Conservation (phyloP, 345 rosid genomes). For the Excoecaria cochinchinensis region DNA sequence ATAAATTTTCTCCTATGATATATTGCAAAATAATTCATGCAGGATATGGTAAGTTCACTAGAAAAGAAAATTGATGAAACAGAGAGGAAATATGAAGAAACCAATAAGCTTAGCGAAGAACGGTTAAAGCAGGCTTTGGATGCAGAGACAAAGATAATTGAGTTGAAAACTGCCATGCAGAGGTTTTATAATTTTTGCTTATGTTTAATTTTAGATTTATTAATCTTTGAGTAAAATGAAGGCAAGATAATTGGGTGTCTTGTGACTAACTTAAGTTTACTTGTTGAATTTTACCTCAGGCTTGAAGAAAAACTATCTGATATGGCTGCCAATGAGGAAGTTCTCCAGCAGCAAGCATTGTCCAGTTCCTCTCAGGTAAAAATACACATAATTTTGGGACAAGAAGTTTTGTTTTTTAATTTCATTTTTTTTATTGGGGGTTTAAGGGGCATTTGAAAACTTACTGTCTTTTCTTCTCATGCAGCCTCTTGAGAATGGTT, state of each 20-base stretch:
- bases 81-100: slow-evolving; percentile 74
- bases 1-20: neutral
- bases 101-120: slow-evolving; percentile 76
- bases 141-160: slow-evolving; percentile 77
- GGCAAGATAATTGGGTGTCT: slow-evolving; percentile 1
- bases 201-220: neutral
- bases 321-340: slow-evolving; percentile 73
- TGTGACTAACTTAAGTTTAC: neutral
- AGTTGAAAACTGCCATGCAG: slow-evolving; percentile 82
- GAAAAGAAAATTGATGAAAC: slow-evolving; percentile 88
- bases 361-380: slow-evolving; percentile 41
- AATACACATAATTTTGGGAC: neutral
- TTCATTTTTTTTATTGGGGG: neutral
- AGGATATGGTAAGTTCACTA: slow-evolving; percentile 79
- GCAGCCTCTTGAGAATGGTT: slow-evolving; percentile 84
- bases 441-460: neutral
- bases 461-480: slow-evolving; percentile 21
- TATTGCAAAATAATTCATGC: slow-evolving; percentile 8
- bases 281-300: slow-evolving; percentile 41
- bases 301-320: slow-evolving; percentile 84
- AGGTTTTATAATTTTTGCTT: slow-evolving; percentile 38
- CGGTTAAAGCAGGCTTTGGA: slow-evolving; percentile 86
- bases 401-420: neutral
- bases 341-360: slow-evolving; percentile 61
- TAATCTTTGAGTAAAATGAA: slow-evolving; percentile 2